Conservation (phyloP, 2,329 filamentous ascomycete species). For the Penicillium concentricum region DNA sequence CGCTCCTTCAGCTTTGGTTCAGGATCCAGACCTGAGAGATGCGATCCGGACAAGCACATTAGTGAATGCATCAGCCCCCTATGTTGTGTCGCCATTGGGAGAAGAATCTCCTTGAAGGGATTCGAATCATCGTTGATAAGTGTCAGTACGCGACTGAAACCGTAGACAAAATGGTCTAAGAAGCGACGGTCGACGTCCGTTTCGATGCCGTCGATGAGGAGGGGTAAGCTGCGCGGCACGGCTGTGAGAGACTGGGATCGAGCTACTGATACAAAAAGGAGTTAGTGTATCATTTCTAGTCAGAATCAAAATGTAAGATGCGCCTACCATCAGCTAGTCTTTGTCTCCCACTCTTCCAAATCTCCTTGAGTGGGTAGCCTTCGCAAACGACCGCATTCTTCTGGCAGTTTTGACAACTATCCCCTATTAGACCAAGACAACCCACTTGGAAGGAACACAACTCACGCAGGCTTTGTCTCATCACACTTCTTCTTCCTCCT, state of each 20-base stretch:
- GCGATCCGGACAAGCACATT: constrained; percentile 76
- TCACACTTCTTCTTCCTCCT: constrained; percentile 62
- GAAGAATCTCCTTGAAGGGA: constrained; percentile 78
- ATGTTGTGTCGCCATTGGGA: constrained; percentile 78
- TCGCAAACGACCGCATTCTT: constrained; percentile 92
- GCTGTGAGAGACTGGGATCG: constrained; percentile 33
- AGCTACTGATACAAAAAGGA: constrained; percentile 22
- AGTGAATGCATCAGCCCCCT: constrained; percentile 87
- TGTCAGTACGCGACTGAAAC: constrained; percentile 77
- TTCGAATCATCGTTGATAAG: constrained; percentile 79
- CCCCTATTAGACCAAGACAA: constrained; percentile 5
- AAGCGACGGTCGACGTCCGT: constrained; percentile 76
- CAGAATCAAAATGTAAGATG: constrained; percentile 4
- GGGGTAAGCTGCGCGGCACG: constrained; percentile 50
- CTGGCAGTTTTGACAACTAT: constrained; percentile 69
- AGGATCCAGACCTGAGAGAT: constrained; percentile 57
- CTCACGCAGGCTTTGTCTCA: constrained; percentile 44
- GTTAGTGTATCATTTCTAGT: constrained; percentile 5
- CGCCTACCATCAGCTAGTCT: constrained; percentile 63
- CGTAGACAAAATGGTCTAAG: constrained; percentile 77
- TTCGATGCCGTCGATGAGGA: constrained; percentile 77
- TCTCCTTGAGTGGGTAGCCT: constrained; percentile 80
- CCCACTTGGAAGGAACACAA: background rate
- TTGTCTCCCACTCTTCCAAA: constrained; percentile 84
- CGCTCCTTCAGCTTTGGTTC: constrained; percentile 53